Conservation (phyloP, 306 rosid species). For the Arachis stenosperma region DNA sequence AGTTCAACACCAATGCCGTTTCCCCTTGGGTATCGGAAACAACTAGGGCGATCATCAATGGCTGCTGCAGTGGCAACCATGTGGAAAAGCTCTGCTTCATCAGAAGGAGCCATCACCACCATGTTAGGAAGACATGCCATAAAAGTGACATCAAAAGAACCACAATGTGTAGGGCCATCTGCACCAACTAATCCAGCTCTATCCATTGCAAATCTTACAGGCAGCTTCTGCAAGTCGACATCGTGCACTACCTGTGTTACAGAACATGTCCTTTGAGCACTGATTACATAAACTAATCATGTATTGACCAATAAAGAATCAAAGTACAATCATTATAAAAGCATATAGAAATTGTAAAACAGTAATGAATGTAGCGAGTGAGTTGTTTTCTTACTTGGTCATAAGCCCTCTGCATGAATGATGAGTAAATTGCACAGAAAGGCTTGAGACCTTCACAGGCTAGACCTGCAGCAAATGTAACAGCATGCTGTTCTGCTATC, state of each 20-base stretch:
- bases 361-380: conserved; percentile 17
- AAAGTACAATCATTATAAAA: conserved; percentile 11
- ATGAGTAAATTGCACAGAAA: conserved; percentile 91
- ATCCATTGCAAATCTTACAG: conserved; percentile 96
- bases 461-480: conserved; percentile 97
- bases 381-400: conserved; percentile 68
- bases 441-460: conserved; percentile 95
- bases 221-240: conserved; percentile 93
- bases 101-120: conserved; percentile 99
- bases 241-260: conserved; percentile 87
- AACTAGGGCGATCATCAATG: conserved; percentile 90
- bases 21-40: conserved; percentile 96
- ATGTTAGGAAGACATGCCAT: conserved; percentile 99
- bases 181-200: conserved; percentile 98
- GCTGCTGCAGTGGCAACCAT: conserved; percentile 98
- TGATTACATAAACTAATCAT: conserved; percentile 1
- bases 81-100: conserved; percentile 90
- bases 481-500: conserved; percentile 98
- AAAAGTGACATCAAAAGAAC: conserved; percentile 89
- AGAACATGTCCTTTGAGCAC: conserved; percentile 15
- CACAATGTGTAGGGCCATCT: conserved; percentile 92
- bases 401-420: conserved; percentile 96
- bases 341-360: neutral
- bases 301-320: neutral
- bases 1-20: conserved; percentile 80